phyloP scores from a whole-genome alignment of 129 eudicot genomes.

The Tagetes erecta region DNA sequence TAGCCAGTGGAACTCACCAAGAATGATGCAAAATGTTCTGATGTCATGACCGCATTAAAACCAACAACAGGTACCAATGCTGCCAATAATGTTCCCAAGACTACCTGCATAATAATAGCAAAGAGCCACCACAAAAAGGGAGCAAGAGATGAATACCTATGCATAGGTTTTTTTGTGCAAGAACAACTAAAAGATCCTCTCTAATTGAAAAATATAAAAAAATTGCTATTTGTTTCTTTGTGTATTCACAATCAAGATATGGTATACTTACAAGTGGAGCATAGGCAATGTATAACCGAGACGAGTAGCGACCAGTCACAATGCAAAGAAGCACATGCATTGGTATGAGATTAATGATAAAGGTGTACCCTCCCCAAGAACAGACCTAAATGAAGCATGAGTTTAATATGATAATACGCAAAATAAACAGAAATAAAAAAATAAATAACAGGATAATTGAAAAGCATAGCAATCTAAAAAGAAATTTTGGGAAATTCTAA shows the following conservation, averaged over 20 bases:
- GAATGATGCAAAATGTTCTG: slow-evolving; percentile 98
- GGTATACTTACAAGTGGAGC: slow-evolving; percentile 84
- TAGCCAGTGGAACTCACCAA: slow-evolving; percentile 55
- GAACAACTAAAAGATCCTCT: not conserved
- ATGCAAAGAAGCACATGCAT: slow-evolving; percentile 98
- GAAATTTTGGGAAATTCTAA: slow-evolving; percentile 15
- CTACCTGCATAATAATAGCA: slow-evolving; percentile 55
- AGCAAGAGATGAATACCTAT: not conserved
- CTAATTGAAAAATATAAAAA: not conserved
- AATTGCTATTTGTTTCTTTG: not conserved
- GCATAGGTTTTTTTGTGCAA: not conserved
- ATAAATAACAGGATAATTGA: not conserved
- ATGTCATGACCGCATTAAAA: slow-evolving; percentile 97
- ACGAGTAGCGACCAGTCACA: slow-evolving; percentile 91
- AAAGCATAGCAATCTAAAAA: slow-evolving; percentile 7
- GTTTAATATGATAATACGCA: not conserved
- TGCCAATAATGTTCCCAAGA: slow-evolving; percentile 89
- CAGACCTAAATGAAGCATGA: slow-evolving; percentile 62
- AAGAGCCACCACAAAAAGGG: slow-evolving; percentile 17
- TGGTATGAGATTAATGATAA: slow-evolving; percentile 94
- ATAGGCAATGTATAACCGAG: slow-evolving; percentile 92
- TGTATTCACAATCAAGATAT: not conserved
- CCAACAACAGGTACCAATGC: slow-evolving; percentile 99
- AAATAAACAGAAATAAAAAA: not conserved
- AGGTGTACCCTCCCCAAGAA: slow-evolving; percentile 99